phyloP scores from a whole-genome alignment of 78 protist species.

The Guillardia theta region DNA sequence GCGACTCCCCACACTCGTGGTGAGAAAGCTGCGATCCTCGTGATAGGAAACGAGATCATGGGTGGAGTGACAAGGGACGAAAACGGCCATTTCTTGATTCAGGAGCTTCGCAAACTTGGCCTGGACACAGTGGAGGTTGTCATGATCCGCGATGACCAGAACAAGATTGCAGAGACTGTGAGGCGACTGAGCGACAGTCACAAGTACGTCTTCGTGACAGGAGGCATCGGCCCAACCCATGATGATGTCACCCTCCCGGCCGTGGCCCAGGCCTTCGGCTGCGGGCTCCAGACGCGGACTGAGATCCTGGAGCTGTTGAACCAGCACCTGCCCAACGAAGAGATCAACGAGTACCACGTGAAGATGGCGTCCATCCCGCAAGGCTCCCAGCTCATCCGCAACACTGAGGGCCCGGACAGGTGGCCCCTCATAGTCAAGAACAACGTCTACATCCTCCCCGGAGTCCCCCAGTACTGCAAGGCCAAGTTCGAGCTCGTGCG shows the following conservation, averaged over 20 bases:
- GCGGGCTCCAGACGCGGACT: background rate
- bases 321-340: background rate
- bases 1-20: background rate
- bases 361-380: slow-evolving; percentile 38
- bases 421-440: slow-evolving; percentile 29
- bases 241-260: slow-evolving; percentile 25
- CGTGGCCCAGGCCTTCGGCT: background rate
- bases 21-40: background rate
- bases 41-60: background rate
- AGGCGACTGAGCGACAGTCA: background rate
- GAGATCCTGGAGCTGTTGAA: background rate
- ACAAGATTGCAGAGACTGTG: background rate
- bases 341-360: slow-evolving; percentile 27
- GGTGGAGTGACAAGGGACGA: background rate
- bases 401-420: background rate
- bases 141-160: background rate
- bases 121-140: background rate
- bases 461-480: background rate
- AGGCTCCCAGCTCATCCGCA: background rate
- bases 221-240: slow-evolving; percentile 6
- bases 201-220: slow-evolving; percentile 13
- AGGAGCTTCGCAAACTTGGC: background rate
- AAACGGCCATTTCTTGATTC: background rate
- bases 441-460: slow-evolving; percentile 17
- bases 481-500: slow-evolving; percentile 8